Evolutionary conservation across 768 basidiomycete species (phyloP), one percentile per base, ranked within the genome.

Genomic region (Termitomyces sp.): DNA sequence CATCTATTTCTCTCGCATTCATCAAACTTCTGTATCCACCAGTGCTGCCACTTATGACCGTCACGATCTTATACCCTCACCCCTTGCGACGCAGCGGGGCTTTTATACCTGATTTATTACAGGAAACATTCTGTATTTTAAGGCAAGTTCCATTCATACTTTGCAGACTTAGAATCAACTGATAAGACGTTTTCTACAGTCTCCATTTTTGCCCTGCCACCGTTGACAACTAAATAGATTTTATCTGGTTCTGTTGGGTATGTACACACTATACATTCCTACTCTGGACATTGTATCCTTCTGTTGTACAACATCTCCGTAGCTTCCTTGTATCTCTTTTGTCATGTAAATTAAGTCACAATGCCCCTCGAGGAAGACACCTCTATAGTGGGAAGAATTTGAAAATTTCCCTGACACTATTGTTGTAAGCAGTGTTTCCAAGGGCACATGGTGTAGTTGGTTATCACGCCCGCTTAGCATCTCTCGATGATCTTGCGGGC

Each of bases 381-480:
- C n/a, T n/a, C n/a, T n/a, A n/a, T n/a, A n/a, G n/a, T n/a, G n/a
- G n/a, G n/a, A n/a, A n/a, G n/a, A n/a, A n/a, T n/a, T n/a, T n/a
- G n/a, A n/a, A n/a, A n/a, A n/a, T n/a, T n/a, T n/a, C n/a, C n/a
- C n/a, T n/a, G n/a, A n/a, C n/a, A n/a, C n/a, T n/a, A n/a, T n/a
- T n/a, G n/a, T n/a, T n/a, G n/a, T n/a, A n/a, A n/a, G n/a, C n/a
- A n/a, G n/a, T n/a, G n/a, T n/a, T n/a, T n/a, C 4, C 8, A 40
- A 17, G 68, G 67, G 65, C 67, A 66, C 64, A 66, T 68, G 63
- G 68, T 68, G 68, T 69, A 66, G n/a, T n/a, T 68, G 68, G 67
- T 67, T 68, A 69, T 69, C 67, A 64, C 68, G 65, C 63, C 65
- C 68, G 64, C 67, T 69, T 69, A 65, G 68, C 68, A 69, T 16